Evolutionary conservation across 257 asterid genomes (phyloP).

Genomic region (Linderniella brevidens): DNA sequence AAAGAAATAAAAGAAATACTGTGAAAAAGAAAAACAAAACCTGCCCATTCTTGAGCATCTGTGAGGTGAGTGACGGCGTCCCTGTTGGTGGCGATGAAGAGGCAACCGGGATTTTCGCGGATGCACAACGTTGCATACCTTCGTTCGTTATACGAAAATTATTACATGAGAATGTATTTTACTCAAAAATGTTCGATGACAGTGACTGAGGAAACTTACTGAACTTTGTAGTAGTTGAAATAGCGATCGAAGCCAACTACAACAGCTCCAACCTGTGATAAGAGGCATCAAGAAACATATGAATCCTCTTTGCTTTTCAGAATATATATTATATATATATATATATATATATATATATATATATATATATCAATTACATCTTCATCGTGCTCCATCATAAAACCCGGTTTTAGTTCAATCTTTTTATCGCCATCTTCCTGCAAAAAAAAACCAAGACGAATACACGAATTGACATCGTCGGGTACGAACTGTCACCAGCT

Average conservation of each 20-base stretch:
- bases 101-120: slow-evolving; percentile 95
- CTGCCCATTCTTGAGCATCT: slow-evolving; percentile 99
- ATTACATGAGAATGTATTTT: slow-evolving; percentile 1
- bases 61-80: slow-evolving; percentile 99
- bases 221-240: slow-evolving; percentile 91
- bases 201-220: slow-evolving; percentile 34
- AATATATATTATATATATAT: not conserved
- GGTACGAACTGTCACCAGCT: no score
- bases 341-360: slow-evolving; percentile 1
- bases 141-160: slow-evolving; percentile 20
- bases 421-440: slow-evolving; percentile 86
- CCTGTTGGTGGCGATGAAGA: slow-evolving; percentile 91
- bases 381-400: slow-evolving; percentile 89
- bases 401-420: slow-evolving; percentile 92
- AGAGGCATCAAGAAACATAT: not conserved
- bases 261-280: slow-evolving; percentile 83
- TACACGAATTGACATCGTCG: no score
- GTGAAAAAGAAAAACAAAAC: slow-evolving; percentile 16
- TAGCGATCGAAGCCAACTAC: slow-evolving; percentile 96
- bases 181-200: not conserved
- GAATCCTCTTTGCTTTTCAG: not conserved
- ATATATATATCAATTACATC: slow-evolving; percentile 27
- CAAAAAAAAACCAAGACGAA: slow-evolving; percentile 5
- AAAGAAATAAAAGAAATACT: not conserved
- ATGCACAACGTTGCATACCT: slow-evolving; percentile 96